Base-by-base conservation (phyloP, 78 protist species). In the Chrysochromulina tobinii region DNA sequence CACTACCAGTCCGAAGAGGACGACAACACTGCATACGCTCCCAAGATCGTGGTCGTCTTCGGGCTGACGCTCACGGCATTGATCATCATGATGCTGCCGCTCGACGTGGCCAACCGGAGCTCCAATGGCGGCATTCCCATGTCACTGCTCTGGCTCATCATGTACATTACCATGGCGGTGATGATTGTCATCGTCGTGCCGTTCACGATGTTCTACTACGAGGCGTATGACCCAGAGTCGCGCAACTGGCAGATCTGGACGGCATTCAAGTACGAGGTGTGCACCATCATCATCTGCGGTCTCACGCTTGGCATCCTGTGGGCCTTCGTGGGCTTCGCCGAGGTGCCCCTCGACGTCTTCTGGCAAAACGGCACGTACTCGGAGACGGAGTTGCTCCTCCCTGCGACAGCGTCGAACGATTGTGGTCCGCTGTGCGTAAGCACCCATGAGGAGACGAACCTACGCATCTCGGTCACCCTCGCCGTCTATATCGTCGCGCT, bases 131-230 rank as follows among this genome's bases (percentile, higher is more conserved):
- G 51, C 20, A 7, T 67, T 3, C 48, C 51, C 3, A 79, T 90
- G 55, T 77, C 9, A 0, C 0, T 38, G 18, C 38, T 90, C 27
- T 90, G 81, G 83, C 61, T 81, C 38, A 61, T 81, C 27, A 3
- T 90, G 51, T 79, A 58, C 88, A 48, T 12, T 48, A 8, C 79
- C 9, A 18, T 81, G 14, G 50, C 38, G 57, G 61, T 53, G 59
- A 11, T 50, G 61, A 2, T 5, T 8, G 53, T 97, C 61, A 75
- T 96, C 48, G 66, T 97, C 15, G 89, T 96, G 9, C 99, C 99
- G n/a, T 96, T 96, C 51, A 77, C 96, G 66, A 93, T 93, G 91
- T 96, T 94, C 57, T 96, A 90, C 83, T 97, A 96, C 66, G 98
- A 96, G 86, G 93, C 97, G 18, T 92, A 93, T n/a, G 98, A 97